phyloP scores from a whole-genome alignment of 495 filamentous ascomycete genomes.

The Penicilliopsis zonata region DNA sequence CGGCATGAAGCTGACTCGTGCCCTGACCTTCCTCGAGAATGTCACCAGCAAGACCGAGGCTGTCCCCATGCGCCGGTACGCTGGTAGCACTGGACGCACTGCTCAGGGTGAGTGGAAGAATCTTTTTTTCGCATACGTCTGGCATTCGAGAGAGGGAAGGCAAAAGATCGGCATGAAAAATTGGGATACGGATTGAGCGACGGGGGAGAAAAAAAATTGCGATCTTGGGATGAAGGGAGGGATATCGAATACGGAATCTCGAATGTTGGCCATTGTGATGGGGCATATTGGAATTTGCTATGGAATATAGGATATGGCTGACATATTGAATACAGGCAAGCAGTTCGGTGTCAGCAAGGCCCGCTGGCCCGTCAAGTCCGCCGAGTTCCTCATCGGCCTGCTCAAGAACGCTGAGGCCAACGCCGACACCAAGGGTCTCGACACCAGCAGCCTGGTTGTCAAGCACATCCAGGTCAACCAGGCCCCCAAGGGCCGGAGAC shows the following conservation, averaged over 20 bases:
- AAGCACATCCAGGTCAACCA: slow-evolving; percentile 99
- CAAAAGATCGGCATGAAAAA: neutral
- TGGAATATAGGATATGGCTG: slow-evolving; percentile 6
- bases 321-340: slow-evolving; percentile 63
- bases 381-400: slow-evolving; percentile 91
- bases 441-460: slow-evolving; percentile 90
- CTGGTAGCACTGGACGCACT: slow-evolving; percentile 82
- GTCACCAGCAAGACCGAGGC: slow-evolving; percentile 91
- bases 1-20: slow-evolving; percentile 96
- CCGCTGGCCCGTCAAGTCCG: slow-evolving; percentile 98
- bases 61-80: slow-evolving; percentile 92
- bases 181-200: neutral
- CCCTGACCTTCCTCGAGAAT: slow-evolving; percentile 90
- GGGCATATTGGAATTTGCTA: slow-evolving; percentile 6
- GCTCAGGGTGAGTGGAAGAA: slow-evolving; percentile 75
- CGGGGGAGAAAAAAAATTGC: neutral
- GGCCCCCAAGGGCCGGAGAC: slow-evolving; percentile 92
- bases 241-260: slow-evolving; percentile 1
- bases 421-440: slow-evolving; percentile 96
- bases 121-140: slow-evolving; percentile 1
- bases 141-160: slow-evolving; percentile 5
- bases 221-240: neutral
- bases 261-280: slow-evolving; percentile 11
- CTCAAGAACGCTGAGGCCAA: slow-evolving; percentile 99
- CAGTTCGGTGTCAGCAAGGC: slow-evolving; percentile 93